Evolutionary conservation across 768 basidiomycete genomes (phyloP), one percentile per base, ranked within the genome.

Genomic region (Filobasidium wieringae): DNA sequence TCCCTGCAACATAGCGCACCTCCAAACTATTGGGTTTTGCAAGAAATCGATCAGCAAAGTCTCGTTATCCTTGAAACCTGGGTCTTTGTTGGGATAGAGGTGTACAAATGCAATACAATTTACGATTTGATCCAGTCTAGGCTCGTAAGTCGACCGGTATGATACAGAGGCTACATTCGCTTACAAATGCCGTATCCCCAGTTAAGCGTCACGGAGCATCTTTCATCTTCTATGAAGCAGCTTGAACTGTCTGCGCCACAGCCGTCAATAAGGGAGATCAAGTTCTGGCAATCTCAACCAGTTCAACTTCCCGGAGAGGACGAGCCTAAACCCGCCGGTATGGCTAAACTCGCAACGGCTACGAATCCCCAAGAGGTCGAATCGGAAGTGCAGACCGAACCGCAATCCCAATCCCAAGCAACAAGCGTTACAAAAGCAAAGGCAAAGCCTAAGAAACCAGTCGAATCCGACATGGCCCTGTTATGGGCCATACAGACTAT

Each of bases 241-340:
- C 56, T 57, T 2, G 32, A 50, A n/a, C 15, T 17, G 9, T n/a
- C 49, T 14, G 37, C 50, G 15, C 56, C 56, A 8, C 8, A 29
- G 5, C 56, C 56, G 8, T 50, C 24, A 9, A 27, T 57, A 6
- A 7, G 56, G n/a, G 56, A 57, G 50, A 34, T 50, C 17, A 27
- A 33, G n/a, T 57, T 57, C 34, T 57, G 56, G 56, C 56, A 57
- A 22, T 57, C 56, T 5, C 15, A n/a, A 14, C 49, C 56, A 19
- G 2, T 57, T 22, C 49, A 57, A 14, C 9, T 57, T 5, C 56
- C 56, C 2, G 56, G 50, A 17, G 39, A 51, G 33, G 36, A 47
- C 34, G 47, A 22, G 24, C 53, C 34, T 14, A 14, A 5, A 26
- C 11, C 36, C 1, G 53, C 24, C 7, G 53, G 22, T 54, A 27